Evolutionary conservation across 2,329 filamentous ascomycete genomes (phyloP).

Genomic region (Phaeosphaeria sp.): DNA sequence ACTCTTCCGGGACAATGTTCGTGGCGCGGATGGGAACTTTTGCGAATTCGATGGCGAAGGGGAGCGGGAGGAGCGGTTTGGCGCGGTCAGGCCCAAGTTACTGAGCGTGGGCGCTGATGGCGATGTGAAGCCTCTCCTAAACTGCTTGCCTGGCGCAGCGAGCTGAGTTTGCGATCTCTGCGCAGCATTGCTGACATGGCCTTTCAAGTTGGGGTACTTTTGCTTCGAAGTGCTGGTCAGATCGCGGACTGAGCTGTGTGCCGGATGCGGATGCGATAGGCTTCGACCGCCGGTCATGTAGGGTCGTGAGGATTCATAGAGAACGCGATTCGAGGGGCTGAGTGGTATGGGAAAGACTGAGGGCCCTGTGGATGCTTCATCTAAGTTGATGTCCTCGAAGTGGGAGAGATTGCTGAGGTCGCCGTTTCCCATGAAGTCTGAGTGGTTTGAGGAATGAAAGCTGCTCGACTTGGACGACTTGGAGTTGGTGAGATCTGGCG

Average conservation of each 20-base stretch:
- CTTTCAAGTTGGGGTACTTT: conserved; percentile 50
- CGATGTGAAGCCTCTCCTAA: conserved; percentile 52
- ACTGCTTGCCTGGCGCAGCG: conserved; percentile 46
- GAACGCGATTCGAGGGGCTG: conserved; percentile 35
- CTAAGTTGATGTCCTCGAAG: conserved; percentile 92
- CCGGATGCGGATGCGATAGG: conserved; percentile 23
- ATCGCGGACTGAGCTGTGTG: conserved; percentile 44
- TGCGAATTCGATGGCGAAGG: conserved; percentile 43
- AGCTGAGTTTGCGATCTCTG: conserved; percentile 41
- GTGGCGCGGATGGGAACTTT: conserved; percentile 30
- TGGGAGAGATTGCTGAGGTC: conserved; percentile 68
- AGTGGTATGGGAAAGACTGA: conserved; percentile 54
- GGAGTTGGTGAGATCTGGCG: conserved; percentile 79
- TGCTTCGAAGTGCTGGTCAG: conserved; percentile 46
- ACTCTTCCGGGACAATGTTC: conserved; percentile 42
- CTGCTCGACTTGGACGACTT: conserved; percentile 93
- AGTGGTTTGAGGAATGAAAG: conserved; percentile 78
- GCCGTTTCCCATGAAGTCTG: conserved; percentile 64
- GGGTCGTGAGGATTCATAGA: conserved; percentile 38
- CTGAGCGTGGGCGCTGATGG: conserved; percentile 44
- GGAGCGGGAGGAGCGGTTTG: conserved; percentile 43
- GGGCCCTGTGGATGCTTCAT: conserved; percentile 59
- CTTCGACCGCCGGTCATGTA: conserved; percentile 20
- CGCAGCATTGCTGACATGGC: conserved; percentile 45
- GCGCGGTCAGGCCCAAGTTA: conserved; percentile 38